These are phyloP conservation scores for Ceratobasidium sp. DNA, from an alignment of 1,284 basidiomycete genomes.

Conservation along the genomic window DNA sequence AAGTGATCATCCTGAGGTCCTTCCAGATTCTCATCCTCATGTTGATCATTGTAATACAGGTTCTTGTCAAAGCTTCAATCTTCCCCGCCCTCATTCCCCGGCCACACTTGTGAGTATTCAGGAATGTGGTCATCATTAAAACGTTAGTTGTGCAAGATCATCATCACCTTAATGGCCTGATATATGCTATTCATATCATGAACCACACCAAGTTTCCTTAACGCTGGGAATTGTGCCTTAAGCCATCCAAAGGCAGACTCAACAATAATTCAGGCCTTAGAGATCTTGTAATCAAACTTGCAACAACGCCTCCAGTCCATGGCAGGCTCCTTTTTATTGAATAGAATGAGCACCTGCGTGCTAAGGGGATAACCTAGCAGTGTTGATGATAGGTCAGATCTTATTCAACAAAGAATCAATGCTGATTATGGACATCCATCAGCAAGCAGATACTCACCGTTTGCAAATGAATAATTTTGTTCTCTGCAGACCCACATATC, in stretches of 20 bases:
- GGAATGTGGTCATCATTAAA: not conserved
- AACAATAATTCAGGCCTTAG: not conserved
- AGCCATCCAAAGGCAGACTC: constrained; percentile 1
- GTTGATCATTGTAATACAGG: not conserved
- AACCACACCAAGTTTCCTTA: not conserved
- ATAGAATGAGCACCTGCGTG: not conserved
- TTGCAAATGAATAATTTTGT: not conserved
- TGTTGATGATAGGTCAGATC: no score
- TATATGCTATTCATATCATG: not conserved
- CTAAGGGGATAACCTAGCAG: not conserved
- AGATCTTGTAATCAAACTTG: not conserved
- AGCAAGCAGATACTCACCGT: constrained; percentile 18
- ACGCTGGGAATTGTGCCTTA: not conserved
- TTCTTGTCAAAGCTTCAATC: not conserved
- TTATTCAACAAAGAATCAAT: no score
- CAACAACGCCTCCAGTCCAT: not conserved
- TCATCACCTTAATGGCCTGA: not conserved
- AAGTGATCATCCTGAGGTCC: not conserved
- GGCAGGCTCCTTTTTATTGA: not conserved
- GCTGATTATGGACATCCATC: not conserved
- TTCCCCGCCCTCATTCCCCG: not conserved
- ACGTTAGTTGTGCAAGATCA: not conserved
- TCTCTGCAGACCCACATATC: constrained; percentile 15
- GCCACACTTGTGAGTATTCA: not conserved
- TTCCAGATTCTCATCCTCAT: not conserved